Evolutionary conservation across 441 rosid genomes (phyloP), one percentile per base, ranked within the genome.

Genomic region (Sinapis alba): DNA sequence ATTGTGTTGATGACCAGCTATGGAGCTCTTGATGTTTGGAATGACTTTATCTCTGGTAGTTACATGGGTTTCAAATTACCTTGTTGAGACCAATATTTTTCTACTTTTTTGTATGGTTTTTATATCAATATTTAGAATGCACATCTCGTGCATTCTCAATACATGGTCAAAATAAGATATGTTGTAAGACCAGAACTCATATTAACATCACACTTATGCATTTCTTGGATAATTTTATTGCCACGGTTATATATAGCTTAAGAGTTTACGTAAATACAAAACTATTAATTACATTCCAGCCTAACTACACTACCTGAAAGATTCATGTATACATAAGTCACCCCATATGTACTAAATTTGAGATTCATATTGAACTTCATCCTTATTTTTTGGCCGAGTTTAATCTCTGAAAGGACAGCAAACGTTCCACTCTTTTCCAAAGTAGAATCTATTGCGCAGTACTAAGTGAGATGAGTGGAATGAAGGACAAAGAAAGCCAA

Each of bases 11-110:
- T 90, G 65, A 92, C 93, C 66, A 85, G 90, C 66, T 89, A 84
- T 71, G 97, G 97, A 65, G 90, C 89, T 59, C 75, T 87, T 34
- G 77, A 94, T 58, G 82, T 86, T 30, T 92, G 90, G 97, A 85
- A 82, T 23, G 86, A 92, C 60, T 88, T 63, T 65, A 71, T 24
- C 28, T 75, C 84, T 16, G 95, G 95, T 54, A 59, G 66, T n/a
- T 73, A 81, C 54, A 90, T 86, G 95, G 88, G 95, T 32, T 88
- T 90, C 75, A 90, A 85, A 67, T 63, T 78, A 26, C 96, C 92
- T 41, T 86, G 92, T 65, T 86, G 69, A 83, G 69, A 66, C 51
- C 26, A 6, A 50, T 15, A 50, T 18, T 2, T 41, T 50, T 50
- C 20, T 47, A 47, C 54, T 0, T 50, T 41, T 50, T 50, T 50